phyloP scores from a whole-genome alignment of 2,329 filamentous ascomycete genomes.

The Xylariomycetidae sp. region DNA sequence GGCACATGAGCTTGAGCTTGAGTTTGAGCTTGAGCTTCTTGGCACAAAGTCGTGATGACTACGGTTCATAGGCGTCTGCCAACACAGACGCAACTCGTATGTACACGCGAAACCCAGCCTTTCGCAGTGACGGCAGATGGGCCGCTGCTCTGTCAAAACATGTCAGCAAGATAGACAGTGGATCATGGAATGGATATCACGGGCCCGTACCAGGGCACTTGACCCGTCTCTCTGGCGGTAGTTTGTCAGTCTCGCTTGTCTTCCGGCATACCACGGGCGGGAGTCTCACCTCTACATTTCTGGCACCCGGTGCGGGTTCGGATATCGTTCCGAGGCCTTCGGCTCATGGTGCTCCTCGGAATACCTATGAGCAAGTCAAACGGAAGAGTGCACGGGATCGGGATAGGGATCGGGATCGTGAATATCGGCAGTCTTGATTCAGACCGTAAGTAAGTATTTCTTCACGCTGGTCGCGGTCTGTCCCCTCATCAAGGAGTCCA shows the following conservation, averaged over 20 bases:
- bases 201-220: slow-evolving; percentile 13
- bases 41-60: no score
- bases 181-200: background rate
- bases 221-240: slow-evolving; percentile 14
- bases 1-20: no score
- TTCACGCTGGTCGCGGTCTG: no score
- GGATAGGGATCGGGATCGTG: no score
- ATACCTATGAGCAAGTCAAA: background rate
- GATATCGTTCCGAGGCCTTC: slow-evolving; percentile 8
- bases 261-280: background rate
- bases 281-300: slow-evolving; percentile 17
- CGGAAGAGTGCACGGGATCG: no score
- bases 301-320: slow-evolving; percentile 17
- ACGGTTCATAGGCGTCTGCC: slow-evolving; percentile 14
- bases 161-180: background rate
- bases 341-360: slow-evolving; percentile 1
- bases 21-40: no score
- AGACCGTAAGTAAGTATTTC: no score
- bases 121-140: slow-evolving; percentile 16
- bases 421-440: background rate
- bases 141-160: slow-evolving; percentile 11
- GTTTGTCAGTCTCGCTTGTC: background rate
- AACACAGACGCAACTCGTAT: slow-evolving; percentile 18
- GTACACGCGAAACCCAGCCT: slow-evolving; percentile 16
- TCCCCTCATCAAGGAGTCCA: no score